Percentiles rank a stretch among this genome's conserved stretches.
phyloP scores from a whole-genome alignment of 1,139 yeast genomes.

The Yamadazyma triangularis region DNA sequence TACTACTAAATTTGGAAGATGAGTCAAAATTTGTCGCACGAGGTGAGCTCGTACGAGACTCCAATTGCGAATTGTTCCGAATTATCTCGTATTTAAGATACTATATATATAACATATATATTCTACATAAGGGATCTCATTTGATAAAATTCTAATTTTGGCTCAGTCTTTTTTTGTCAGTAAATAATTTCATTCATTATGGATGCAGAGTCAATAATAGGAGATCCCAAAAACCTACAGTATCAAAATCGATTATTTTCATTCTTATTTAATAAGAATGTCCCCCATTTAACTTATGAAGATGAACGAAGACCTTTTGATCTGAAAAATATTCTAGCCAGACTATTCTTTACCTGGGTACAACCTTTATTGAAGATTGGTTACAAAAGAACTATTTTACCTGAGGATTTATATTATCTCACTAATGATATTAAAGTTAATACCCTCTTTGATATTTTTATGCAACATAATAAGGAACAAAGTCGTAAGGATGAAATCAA shows the following conservation, averaged over 20 bases:
- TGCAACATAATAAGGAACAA: too few relatives aligned
- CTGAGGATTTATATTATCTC: constrained; percentile 56
- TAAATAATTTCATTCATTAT: too few relatives aligned
- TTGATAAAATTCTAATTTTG: too few relatives aligned
- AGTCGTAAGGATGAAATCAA: constrained; percentile 16
- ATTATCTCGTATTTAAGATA: too few relatives aligned
- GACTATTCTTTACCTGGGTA: constrained; percentile 55
- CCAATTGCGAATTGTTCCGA: too few relatives aligned
- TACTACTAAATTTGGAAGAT: too few relatives aligned
- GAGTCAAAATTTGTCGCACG: too few relatives aligned
- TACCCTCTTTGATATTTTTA: constrained; percentile 25
- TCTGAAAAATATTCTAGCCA: constrained; percentile 25
- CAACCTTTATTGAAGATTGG: constrained; percentile 56
- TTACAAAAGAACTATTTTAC: constrained; percentile 60
- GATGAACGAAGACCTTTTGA: constrained; percentile 41
- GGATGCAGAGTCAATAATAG: neutral
- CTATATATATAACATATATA: too few relatives aligned
- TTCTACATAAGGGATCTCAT: too few relatives aligned
- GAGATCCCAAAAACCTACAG: neutral
- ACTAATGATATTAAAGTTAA: constrained; percentile 56
- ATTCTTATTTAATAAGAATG: constrained; percentile 17
- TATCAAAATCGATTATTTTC: constrained; percentile 17
- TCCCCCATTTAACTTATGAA: constrained; percentile 50
- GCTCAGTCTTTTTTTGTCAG: too few relatives aligned
- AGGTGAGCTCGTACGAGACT: too few relatives aligned